A percentile compares a stretch with the other conserved stretches of the same genome.
phyloP scores from a whole-genome alignment of 2,329 filamentous ascomycete species.

The Colletotrichum tofieldiae region DNA sequence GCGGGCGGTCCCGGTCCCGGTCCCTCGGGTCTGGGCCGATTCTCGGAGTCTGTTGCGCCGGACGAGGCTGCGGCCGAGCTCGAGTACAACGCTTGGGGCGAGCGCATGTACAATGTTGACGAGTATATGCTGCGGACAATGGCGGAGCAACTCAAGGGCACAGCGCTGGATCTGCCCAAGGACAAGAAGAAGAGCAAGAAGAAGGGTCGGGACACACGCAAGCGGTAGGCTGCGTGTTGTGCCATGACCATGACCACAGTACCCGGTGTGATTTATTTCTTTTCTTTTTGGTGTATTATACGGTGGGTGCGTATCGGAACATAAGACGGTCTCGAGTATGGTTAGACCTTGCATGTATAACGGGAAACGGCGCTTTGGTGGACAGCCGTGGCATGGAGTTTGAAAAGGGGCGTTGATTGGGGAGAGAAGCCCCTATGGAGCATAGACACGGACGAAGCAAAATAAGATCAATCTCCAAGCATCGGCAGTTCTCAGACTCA shows the following conservation, averaged over 20 bases:
- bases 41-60: constrained; percentile 53
- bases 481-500: not conserved
- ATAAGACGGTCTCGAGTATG: constrained; percentile 24
- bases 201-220: constrained; percentile 71
- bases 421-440: not conserved
- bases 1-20: constrained; percentile 46
- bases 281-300: constrained; percentile 28
- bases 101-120: constrained; percentile 75
- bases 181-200: constrained; percentile 76
- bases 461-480: constrained; percentile 28
- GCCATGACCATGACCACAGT: not conserved
- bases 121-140: constrained; percentile 83
- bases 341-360: constrained; percentile 35
- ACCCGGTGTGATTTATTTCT: not conserved
- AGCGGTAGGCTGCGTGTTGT: constrained; percentile 54
- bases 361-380: constrained; percentile 20
- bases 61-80: constrained; percentile 57
- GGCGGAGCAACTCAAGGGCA: constrained; percentile 72
- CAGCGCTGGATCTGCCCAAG: constrained; percentile 74
- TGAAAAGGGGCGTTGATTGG: not conserved
- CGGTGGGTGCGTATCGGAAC: not conserved
- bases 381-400: constrained; percentile 32
- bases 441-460: constrained; percentile 23
- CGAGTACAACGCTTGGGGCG: constrained; percentile 74
- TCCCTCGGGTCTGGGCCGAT: constrained; percentile 56